Base-by-base conservation (phyloP, 768 basidiomycete genomes). In the Lactifluus piperatus region DNA sequence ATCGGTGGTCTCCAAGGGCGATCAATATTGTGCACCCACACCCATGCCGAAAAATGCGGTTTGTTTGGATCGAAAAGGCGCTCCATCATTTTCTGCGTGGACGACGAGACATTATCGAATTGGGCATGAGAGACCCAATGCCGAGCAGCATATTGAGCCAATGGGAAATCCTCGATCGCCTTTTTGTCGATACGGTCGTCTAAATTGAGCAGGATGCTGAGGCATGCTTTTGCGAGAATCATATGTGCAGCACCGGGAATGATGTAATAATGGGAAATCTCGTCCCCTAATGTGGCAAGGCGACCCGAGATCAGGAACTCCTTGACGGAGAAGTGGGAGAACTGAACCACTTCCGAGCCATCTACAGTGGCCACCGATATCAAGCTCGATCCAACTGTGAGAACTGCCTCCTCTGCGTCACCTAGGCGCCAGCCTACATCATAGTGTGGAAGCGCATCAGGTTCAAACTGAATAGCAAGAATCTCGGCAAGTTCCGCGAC, bases 221-320 rank as follows among this genome's bases (percentile, higher is more conserved):
- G n/a, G n/a, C n/a, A 27, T 11, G 43, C 9, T 0, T 32, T 30
- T 1, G 50, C 43, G n/a, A 58, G 51, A 11, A 34, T 9, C 0
- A n/a, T 9, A 27, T 58, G 51, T 0, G 51, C 45, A 7, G 32
- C 16, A 39, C 30, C 27, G 11, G n/a, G n/a, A n/a, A n/a, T n/a
- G n/a, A n/a, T n/a, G n/a, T n/a, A n/a, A n/a, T n/a, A n/a, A n/a
- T n/a, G 37, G 51, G 57, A 54, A 41, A 58, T 26, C 3, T 20
- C 27, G 2, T 47, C 29, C 0, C 34, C 22, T 5, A 36, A 37
- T 1, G 2, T 27, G 5, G 37, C 29, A 5, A 58, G 45, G 16
- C 45, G 57, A 9, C 30, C 29, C 2, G 51, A 58, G 9, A 29
- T 53, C 29, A 58, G n/a, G 51, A 41, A 58, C 18, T 58, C 57